These are phyloP conservation scores for Theileria orientalis DNA, from an alignment of 169 alveolate species.

Conservation along the genomic window DNA sequence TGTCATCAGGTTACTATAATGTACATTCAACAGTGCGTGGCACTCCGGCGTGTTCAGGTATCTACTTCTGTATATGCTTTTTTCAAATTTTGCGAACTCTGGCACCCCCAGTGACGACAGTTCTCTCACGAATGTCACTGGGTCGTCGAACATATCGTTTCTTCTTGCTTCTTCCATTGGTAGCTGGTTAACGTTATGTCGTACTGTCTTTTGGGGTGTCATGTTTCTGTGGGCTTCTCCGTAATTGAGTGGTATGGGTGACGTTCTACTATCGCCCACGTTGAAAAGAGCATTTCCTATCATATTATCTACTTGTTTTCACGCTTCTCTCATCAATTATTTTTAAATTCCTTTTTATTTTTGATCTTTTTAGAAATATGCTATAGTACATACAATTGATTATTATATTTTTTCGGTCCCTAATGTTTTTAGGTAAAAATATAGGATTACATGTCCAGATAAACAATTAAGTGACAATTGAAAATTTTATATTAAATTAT, in stretches of 20 bases:
- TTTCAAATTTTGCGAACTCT: constrained; percentile 57
- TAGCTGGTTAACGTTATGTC: background rate
- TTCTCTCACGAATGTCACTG: constrained; percentile 38
- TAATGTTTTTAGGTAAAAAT: constrained; percentile 1
- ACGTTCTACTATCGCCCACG: background rate
- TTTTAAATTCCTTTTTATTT: background rate
- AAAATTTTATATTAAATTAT: background rate
- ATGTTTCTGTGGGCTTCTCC: background rate
- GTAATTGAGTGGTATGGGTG: background rate
- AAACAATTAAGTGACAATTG: background rate
- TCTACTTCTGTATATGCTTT: constrained; percentile 44
- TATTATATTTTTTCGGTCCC: background rate
- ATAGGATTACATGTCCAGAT: constrained; percentile 3
- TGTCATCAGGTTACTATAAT: constrained; percentile 36
- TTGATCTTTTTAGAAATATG: background rate
- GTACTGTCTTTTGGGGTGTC: constrained; percentile 4
- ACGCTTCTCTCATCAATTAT: background rate
- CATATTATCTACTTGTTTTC: background rate
- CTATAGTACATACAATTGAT: constrained; percentile 7
- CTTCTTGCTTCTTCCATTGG: constrained; percentile 3
- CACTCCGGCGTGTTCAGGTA: constrained; percentile 61
- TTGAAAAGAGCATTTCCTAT: constrained; percentile 13
- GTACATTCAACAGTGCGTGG: constrained; percentile 27
- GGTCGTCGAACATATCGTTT: constrained; percentile 43
- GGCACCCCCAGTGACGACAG: constrained; percentile 27